Conservation (phyloP, 179 eudicot species). For the Amaranthus tricolor region DNA sequence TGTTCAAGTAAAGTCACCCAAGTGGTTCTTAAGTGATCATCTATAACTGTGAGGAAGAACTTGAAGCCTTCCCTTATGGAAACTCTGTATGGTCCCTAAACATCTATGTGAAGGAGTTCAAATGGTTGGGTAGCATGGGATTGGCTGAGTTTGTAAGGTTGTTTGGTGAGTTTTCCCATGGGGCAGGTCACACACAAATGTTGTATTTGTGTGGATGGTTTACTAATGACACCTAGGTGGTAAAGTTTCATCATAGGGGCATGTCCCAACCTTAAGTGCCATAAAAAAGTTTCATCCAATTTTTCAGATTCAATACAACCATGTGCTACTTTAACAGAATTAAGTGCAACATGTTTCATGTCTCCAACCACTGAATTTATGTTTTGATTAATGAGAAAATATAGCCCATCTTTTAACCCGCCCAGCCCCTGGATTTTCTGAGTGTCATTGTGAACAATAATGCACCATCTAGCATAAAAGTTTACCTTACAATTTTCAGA, state of each 20-base stretch:
- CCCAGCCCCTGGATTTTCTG: background rate
- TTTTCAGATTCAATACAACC: background rate
- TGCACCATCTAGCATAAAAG: background rate
- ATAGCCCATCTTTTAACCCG: background rate
- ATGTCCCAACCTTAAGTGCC: background rate
- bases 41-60: constrained; percentile 1
- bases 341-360: background rate
- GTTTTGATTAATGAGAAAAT: background rate
- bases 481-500: background rate
- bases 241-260: background rate
- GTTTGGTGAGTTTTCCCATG: background rate
- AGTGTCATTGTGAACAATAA: background rate
- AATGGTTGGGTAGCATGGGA: background rate
- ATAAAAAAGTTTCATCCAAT: background rate
- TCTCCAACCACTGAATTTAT: too few relatives aligned
- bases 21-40: background rate
- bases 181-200: background rate
- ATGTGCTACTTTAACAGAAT: background rate
- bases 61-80: background rate
- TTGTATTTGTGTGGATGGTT: accelerated
- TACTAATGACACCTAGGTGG: background rate
- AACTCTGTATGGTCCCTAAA: background rate
- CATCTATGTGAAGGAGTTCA: background rate
- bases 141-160: background rate
- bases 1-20: background rate